Evolutionary conservation across 2,329 filamentous ascomycete genomes (phyloP).

Genomic region (Trichoderma endophyticum): DNA sequence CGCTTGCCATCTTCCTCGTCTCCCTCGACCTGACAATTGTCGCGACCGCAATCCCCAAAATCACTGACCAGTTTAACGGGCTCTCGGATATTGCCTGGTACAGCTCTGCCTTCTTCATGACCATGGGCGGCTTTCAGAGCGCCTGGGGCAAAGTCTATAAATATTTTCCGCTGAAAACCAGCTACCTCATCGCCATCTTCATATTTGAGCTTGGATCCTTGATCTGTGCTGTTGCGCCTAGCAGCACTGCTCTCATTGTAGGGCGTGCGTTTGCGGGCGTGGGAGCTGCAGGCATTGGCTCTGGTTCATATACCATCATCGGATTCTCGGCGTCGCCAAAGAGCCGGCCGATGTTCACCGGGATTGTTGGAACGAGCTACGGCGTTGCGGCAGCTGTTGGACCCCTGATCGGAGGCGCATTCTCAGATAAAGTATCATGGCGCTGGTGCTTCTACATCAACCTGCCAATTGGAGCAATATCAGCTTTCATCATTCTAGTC

Average conservation of each 20-base stretch:
- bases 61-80: background rate
- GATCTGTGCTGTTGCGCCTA: background rate
- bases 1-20: background rate
- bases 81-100: background rate
- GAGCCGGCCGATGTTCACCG: background rate
- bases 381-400: background rate
- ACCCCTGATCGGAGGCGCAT: background rate
- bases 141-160: background rate
- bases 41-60: background rate
- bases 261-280: background rate
- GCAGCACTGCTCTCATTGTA: background rate
- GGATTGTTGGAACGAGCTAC: background rate
- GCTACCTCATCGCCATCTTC: background rate
- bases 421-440: background rate
- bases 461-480: background rate
- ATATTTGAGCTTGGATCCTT: background rate
- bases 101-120: background rate
- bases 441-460: background rate
- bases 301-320: background rate
- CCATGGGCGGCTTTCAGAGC: background rate
- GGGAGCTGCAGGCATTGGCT: background rate
- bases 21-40: background rate
- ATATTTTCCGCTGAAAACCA: background rate
- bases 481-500: background rate
- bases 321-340: background rate